These are phyloP conservation scores for Lepidium didymum DNA, from an alignment of 345 rosid species.

Conservation along the genomic window DNA sequence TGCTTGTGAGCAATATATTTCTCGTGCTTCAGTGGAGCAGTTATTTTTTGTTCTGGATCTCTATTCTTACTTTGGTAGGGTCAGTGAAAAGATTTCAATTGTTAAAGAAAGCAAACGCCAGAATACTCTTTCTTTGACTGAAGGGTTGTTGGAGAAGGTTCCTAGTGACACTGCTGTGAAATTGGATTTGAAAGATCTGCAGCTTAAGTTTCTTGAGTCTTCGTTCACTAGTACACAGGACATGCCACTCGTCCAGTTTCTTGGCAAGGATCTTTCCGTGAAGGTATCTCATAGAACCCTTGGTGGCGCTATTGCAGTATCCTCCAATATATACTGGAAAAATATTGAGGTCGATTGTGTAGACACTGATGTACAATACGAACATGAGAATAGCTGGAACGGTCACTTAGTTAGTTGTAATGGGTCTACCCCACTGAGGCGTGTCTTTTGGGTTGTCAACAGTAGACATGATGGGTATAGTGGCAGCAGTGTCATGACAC, in stretches of 20 bases:
- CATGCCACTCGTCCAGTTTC: constrained; percentile 81
- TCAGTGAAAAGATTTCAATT: constrained; percentile 72
- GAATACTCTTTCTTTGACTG: constrained; percentile 32
- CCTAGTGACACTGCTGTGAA: constrained; percentile 94
- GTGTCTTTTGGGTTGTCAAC: constrained; percentile 89
- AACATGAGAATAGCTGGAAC: constrained; percentile 39
- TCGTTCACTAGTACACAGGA: constrained; percentile 49
- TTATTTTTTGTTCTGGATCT: constrained; percentile 86
- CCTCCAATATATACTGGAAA: constrained; percentile 73
- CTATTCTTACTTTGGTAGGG: constrained; percentile 66
- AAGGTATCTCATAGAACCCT: constrained; percentile 94
- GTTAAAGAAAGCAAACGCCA: constrained; percentile 55
- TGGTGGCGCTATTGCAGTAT: constrained; percentile 93
- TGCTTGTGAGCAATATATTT: constrained; percentile 77
- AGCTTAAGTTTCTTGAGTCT: constrained; percentile 79
- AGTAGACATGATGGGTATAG: constrained; percentile 35
- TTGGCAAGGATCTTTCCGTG: constrained; percentile 62
- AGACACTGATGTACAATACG: constrained; percentile 51
- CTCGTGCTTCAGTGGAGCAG: constrained; percentile 94
- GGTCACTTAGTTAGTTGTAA: constrained; percentile 35
- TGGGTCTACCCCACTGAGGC: constrained; percentile 49
- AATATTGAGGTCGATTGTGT: constrained; percentile 77
- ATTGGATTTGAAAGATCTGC: constrained; percentile 62
- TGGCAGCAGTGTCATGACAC: constrained; percentile 33
- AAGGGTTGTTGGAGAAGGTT: constrained; percentile 75